phyloP scores from a whole-genome alignment of 305 asterid genomes.

The Caryopteris hybrid region DNA sequence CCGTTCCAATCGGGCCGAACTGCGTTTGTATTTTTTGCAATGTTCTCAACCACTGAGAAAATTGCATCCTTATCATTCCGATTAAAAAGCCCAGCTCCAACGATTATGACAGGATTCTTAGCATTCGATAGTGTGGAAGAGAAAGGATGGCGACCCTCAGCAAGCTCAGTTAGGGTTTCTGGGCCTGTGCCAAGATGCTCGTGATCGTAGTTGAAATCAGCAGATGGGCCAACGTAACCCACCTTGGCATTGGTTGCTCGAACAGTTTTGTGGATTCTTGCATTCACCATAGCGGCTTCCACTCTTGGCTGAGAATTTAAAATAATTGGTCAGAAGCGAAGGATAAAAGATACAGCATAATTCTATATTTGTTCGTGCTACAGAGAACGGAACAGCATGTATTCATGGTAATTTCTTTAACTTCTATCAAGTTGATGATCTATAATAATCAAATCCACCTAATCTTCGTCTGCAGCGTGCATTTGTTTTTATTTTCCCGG shows the following conservation, averaged over 20 bases:
- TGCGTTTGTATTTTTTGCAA: slow-evolving; percentile 62
- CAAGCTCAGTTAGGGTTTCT: slow-evolving; percentile 63
- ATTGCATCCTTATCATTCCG: slow-evolving; percentile 81
- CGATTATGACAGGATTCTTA: slow-evolving; percentile 77
- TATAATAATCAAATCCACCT: background rate
- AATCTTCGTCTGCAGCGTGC: background rate
- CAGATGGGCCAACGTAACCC: slow-evolving; percentile 79
- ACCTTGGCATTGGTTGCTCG: slow-evolving; percentile 81
- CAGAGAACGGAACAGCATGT: slow-evolving; percentile 26
- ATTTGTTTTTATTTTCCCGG: background rate
- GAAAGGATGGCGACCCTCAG: slow-evolving; percentile 80
- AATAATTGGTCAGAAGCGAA: slow-evolving; percentile 4
- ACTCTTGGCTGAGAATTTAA: slow-evolving; percentile 79
- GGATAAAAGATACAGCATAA: background rate
- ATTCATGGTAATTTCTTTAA: background rate
- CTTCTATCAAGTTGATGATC: background rate
- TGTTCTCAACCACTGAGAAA: slow-evolving; percentile 56
- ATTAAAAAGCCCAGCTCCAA: slow-evolving; percentile 76
- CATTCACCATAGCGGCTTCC: slow-evolving; percentile 98
- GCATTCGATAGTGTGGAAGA: slow-evolving; percentile 57
- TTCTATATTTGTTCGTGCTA: slow-evolving; percentile 34
- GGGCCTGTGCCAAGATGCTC: slow-evolving; percentile 88
- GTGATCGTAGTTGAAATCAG: slow-evolving; percentile 86
- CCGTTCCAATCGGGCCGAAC: slow-evolving; percentile 88
- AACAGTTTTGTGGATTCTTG: slow-evolving; percentile 86